Base-by-base conservation (phyloP, 345 rosid species). In the Xanthoceras sorbifolium region DNA sequence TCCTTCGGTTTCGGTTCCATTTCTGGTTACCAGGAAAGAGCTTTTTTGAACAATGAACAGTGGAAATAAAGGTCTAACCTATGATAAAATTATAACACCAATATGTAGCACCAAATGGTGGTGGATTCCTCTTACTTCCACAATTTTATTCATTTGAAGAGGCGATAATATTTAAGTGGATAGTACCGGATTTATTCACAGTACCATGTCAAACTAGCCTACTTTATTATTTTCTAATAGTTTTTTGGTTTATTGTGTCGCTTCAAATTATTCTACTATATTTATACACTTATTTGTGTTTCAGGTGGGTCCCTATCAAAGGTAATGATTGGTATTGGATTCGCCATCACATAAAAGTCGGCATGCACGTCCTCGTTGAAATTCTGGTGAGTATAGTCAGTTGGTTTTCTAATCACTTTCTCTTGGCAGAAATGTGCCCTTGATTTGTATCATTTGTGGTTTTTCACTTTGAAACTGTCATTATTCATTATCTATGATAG, bases 311-410 rank as follows among this genome's bases (percentile, higher is more conserved):
- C 23, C 98, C 97, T 14, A 92, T 95, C 54, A 92, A 88, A 88
- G 88, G 89, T 34, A 95, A 93, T 59, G 99, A 95, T 81, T 95
- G 97, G 99, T 95, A 79, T 89, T 95, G 99, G 99, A 88, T 95
- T 73, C 94, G 99, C 74, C 98, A 95, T 86, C 94, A 90, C 84
- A 93, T 95, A 73, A 92, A 87, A 89, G 97, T 95, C 62, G 98
- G 98, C 67, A 92, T 93, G 99, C 87, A 87, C 71, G 94, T 93
- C 74, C 78, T 95, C 62, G 99, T 95, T 55, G 99, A 95, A 84
- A 87, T 95, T 85, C 78, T 89, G 93, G 99, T 95, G 82, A 87
- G 90, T 55, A 17, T 62, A 71, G 40, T 79, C 70, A 42, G 59
- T 77, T 67, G 6, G 15, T 70, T 68, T 77, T 25, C 44, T 67